A percentile compares a stretch with the other conserved stretches of the same genome.
phyloP scores from a whole-genome alignment of 495 filamentous ascomycete species.

The Clohesyomyces aquaticus region DNA sequence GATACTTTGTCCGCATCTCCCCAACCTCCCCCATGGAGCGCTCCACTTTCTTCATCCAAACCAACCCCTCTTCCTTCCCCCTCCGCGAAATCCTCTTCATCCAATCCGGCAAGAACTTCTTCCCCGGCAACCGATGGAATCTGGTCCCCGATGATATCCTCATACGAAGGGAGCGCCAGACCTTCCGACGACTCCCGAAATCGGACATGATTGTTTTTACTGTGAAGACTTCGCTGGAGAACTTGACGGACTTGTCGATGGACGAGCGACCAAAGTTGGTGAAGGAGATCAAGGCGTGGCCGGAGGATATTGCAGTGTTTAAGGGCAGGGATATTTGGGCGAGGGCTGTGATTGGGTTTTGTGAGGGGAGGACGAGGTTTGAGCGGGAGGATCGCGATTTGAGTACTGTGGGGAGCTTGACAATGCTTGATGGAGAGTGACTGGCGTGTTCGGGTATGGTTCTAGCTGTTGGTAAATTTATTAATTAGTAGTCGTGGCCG shows the following conservation, averaged over 20 bases:
- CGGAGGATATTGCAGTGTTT: conserved; percentile 56
- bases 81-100: conserved; percentile 32
- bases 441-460: too few species aligned
- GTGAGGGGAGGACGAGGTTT: conserved; percentile 16
- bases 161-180: conserved; percentile 60
- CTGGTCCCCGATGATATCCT: conserved; percentile 40
- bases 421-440: background rate
- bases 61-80: background rate
- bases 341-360: conserved; percentile 52
- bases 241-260: conserved; percentile 53
- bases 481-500: too few species aligned
- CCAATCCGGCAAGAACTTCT: conserved; percentile 32
- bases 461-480: too few species aligned
- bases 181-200: conserved; percentile 56
- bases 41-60: conserved; percentile 34
- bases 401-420: background rate
- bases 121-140: conserved; percentile 18
- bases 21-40: conserved; percentile 19
- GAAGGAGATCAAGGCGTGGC: conserved; percentile 58
- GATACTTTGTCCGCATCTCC: conserved; percentile 24
- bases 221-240: conserved; percentile 57
- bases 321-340: conserved; percentile 60
- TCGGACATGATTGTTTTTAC: conserved; percentile 57
- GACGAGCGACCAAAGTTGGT: conserved; percentile 53
- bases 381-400: background rate